Evolutionary conservation across 1,139 yeast species (phyloP), one percentile per base, ranked within the genome.

Genomic region (Eremothecium sinecaudum): DNA sequence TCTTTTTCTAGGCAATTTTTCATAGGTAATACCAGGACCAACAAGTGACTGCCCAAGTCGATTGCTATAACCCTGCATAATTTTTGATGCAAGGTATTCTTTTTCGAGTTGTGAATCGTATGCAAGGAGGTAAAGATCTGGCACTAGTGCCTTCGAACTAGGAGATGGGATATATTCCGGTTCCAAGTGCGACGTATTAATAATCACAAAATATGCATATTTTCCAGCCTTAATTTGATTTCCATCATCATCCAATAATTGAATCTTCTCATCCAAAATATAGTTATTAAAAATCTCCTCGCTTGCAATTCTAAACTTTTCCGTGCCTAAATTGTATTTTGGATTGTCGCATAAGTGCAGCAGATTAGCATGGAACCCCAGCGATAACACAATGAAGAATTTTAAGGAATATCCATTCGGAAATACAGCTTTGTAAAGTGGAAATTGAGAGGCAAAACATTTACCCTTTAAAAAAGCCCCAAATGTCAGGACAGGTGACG

Each of bases 321-420:
- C 73, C 5, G 67, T 48, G 0, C 94, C 95, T 41, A 68, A 64
- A 24, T 86, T 63, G 51, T 79, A 59, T 46, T 78, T 80, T 0
- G 79, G 75, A 1, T 77, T 67, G 45, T 83, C 92, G 81, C 75
- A 51, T 72, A 47, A 37, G 16, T 90, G 90, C 2, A 86, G 90
- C 35, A 86, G 58, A 3, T 87, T 71, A 1, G 95, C 87, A 57
- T 86, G 96, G 44, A 83, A 72, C 1, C 78, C 93, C 84, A 94
- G 78, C 0, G 94, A 81, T 0, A 75, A 64, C 2, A 84, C 93
- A 2, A 81, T 83, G 19, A 77, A 48, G 41, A 82, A 79, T 24
- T 69, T 53, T 1, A 66, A 52, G 1, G 48, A 39, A 3, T 43
- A 59, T 0, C 67, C 71, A 2, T 49, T 44, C 0, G 87, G 83